Evolutionary conservation across 139 green algal genomes (phyloP), one percentile per base, ranked within the genome.

Genomic region (Chlamydomonas sp.): DNA sequence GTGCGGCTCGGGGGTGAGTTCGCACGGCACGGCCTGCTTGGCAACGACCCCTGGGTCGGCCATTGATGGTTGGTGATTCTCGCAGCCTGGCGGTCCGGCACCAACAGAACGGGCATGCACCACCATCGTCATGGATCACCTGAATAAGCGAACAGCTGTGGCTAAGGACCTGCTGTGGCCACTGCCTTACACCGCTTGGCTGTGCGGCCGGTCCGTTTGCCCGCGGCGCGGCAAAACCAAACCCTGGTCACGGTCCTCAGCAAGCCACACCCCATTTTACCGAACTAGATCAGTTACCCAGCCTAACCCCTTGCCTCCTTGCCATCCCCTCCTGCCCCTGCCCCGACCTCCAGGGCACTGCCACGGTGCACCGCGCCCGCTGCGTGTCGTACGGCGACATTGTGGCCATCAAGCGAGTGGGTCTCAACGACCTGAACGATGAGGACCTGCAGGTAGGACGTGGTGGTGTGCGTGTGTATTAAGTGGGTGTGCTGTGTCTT

Each of bases 351-450:
- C 86, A 90, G 90, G 82, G 83, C 18, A 83, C 75, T 4, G 85
- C 90, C 63, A 78, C 82, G 89, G 96, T 98, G 1, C 96, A 93
- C 86, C 93, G 92, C 5, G 97, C 97, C 2, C 87, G 91, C 6
- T 98, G 96, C 18, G 2, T 88, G 88, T 90, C 94, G 75, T 86
- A 91, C 16, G 89, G 94, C 17, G 95, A 98, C 77, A 90, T 95
- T 20, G 97, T 99, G 16, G 97, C 97, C 17, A 94, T 99, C 18
- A 99, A 99, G 91, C 86, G 95, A 49, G 63, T 98, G 62, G 96
- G 99, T 84, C 90, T 99, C 60, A 49, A 49, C 31, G 97, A 99
- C 76, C 94, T 94, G 83, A 87, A 95, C 77, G 96, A 95, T 77
- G 94, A 85, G 88, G 93, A 92, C 67, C 88, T 98, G 89, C 95